Conservation (phyloP, 1,139 yeast genomes). For the Candida freyschussii region DNA sequence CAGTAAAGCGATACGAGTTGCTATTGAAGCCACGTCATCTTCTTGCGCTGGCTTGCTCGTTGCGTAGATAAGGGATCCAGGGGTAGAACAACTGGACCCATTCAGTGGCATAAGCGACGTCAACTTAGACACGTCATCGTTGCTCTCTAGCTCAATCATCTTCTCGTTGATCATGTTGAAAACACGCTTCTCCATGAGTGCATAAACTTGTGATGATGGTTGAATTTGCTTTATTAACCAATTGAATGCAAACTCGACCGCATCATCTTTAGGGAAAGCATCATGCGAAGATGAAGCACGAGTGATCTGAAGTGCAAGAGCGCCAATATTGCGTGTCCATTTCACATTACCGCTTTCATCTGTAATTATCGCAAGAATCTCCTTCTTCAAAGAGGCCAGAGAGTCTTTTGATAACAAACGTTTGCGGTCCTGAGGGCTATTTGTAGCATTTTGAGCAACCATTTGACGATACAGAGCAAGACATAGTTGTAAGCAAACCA, state of each 20-base stretch:
- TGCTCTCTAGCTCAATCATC: conserved; percentile 30
- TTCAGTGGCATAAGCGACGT: conserved; percentile 28
- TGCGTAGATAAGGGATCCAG: background rate
- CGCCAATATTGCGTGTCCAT: conserved; percentile 81
- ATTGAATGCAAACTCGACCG: conserved; percentile 63
- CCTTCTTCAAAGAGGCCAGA: conserved; percentile 40
- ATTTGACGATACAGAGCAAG: conserved; percentile 69
- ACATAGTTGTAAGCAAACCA: conserved; percentile 76
- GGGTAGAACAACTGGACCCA: conserved; percentile 2
- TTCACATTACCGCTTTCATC: conserved; percentile 84
- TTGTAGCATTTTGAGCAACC: conserved; percentile 35
- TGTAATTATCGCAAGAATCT: conserved; percentile 73
- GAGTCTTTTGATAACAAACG: conserved; percentile 26
- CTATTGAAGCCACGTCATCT: conserved; percentile 22
- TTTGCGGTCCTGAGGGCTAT: conserved; percentile 7
- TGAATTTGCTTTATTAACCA: conserved; percentile 87
- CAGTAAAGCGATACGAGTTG: conserved; percentile 37
- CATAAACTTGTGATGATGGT: conserved; percentile 76
- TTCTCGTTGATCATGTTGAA: conserved; percentile 34
- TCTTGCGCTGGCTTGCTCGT: conserved; percentile 5
- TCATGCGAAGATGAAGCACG: conserved; percentile 25
- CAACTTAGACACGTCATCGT: conserved; percentile 9
- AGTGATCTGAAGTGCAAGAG: conserved; percentile 57
- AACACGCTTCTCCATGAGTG: conserved; percentile 66
- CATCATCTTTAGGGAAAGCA: conserved; percentile 27